Conservation (phyloP, 169 alveolate species). For the Cryptosporidium meleagridis region DNA sequence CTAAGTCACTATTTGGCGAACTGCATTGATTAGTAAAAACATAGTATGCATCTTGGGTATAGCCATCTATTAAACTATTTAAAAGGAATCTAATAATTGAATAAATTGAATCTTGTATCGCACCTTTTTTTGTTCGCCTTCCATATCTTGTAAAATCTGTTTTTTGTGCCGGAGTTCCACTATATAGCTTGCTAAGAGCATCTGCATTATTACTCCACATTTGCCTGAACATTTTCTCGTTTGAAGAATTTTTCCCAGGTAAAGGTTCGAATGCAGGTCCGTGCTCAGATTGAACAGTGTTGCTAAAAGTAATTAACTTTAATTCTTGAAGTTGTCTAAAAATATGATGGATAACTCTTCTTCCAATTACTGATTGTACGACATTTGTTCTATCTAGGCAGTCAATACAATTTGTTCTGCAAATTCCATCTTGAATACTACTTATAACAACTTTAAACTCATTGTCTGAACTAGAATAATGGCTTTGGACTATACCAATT, state of each 20-base stretch:
- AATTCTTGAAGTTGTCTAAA: conserved; percentile 76
- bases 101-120: conserved; percentile 85
- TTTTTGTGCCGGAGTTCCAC: conserved; percentile 94
- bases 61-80: conserved; percentile 77
- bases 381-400: conserved; percentile 98
- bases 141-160: conserved; percentile 92
- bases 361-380: conserved; percentile 87
- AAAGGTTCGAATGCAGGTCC: conserved; percentile 83
- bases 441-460: conserved; percentile 71
- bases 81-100: conserved; percentile 73
- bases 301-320: conserved; percentile 41
- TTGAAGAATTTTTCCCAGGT: conserved; percentile 76
- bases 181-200: conserved; percentile 85
- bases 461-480: conserved; percentile 22
- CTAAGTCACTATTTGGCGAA: conserved; percentile 62
- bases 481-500: conserved; percentile 45
- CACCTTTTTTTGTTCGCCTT: conserved; percentile 88
- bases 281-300: conserved; percentile 13
- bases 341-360: conserved; percentile 78
- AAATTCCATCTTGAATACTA: conserved; percentile 89
- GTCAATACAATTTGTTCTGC: conserved; percentile 97
- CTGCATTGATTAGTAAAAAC: conserved; percentile 66
- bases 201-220: conserved; percentile 92
- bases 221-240: conserved; percentile 87
- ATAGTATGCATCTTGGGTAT: conserved; percentile 73